A percentile compares a stretch with the other conserved stretches of the same genome.
Evolutionary conservation across 2,329 filamentous ascomycete species (phyloP).

Genomic region (Ophiostoma triangulosporum): DNA sequence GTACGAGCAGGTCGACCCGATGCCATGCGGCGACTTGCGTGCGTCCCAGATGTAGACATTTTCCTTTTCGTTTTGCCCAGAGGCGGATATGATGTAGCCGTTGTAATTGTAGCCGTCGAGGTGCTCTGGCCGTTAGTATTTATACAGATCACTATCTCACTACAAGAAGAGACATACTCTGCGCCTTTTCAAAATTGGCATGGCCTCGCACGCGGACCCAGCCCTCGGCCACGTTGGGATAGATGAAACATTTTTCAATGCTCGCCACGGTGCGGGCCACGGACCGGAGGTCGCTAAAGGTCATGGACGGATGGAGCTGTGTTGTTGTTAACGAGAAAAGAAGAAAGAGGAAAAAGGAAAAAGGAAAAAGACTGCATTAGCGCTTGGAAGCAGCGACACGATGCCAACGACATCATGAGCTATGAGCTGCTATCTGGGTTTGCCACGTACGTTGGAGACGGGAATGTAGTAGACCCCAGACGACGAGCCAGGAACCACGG

Average conservation of each 20-base stretch:
- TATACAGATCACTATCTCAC: neutral
- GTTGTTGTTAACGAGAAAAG: no score
- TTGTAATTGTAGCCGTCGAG: slow-evolving; percentile 3
- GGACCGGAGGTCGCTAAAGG: slow-evolving; percentile 1
- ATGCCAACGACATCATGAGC: neutral
- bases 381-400: neutral
- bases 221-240: slow-evolving; percentile 3
- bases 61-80: slow-evolving; percentile 3
- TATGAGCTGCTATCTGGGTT: neutral
- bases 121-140: neutral
- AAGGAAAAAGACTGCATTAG: neutral
- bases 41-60: slow-evolving; percentile 6
- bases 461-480: slow-evolving; percentile 9
- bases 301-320: slow-evolving; percentile 5
- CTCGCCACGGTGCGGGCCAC: neutral
- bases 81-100: slow-evolving; percentile 4
- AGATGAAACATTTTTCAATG: slow-evolving; percentile 10
- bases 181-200: neutral
- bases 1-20: neutral
- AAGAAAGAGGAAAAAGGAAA: neutral
- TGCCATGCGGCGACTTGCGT: neutral
- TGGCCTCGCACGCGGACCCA: slow-evolving; percentile 8
- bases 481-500: neutral
- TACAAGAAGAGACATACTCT: slow-evolving; percentile 1
- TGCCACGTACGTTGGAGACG: slow-evolving; percentile 8